A percentile compares a stretch with the other conserved stretches of the same genome.
These are phyloP conservation scores for Ogataea angusta DNA, from an alignment of 805 yeast genomes.

Conservation along the genomic window DNA sequence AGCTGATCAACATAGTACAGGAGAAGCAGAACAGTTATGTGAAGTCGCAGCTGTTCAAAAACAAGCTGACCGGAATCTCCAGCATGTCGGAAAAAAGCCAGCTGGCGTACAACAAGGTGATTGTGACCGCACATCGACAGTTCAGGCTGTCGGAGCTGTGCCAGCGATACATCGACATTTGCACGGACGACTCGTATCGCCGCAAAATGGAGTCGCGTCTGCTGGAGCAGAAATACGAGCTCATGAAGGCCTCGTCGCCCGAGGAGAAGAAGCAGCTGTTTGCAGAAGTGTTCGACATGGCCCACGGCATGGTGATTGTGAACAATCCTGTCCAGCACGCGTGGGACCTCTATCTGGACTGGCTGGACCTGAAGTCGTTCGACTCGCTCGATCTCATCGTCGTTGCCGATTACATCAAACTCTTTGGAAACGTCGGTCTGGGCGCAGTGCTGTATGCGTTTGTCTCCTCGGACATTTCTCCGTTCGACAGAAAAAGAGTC, in stretches of 20 bases:
- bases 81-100: constrained; percentile 40
- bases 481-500: constrained; percentile 42
- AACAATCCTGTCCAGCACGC: constrained; percentile 58
- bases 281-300: constrained; percentile 49
- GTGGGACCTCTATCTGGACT: constrained; percentile 74
- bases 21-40: constrained; percentile 41
- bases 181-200: constrained; percentile 59
- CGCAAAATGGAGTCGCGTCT: constrained; percentile 55
- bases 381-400: constrained; percentile 45
- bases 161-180: constrained; percentile 51
- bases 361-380: constrained; percentile 56
- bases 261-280: constrained; percentile 38
- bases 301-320: constrained; percentile 70
- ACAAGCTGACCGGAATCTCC: constrained; percentile 47
- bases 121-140: constrained; percentile 46
- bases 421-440: constrained; percentile 60
- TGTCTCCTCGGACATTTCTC: constrained; percentile 64
- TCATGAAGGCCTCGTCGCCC: constrained; percentile 51
- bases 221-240: constrained; percentile 53
- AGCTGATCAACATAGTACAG: constrained; percentile 40
- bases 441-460: constrained; percentile 58
- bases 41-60: constrained; percentile 41
- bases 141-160: constrained; percentile 56
- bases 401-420: constrained; percentile 48
- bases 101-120: constrained; percentile 35